Evolutionary conservation across 2,329 filamentous ascomycete genomes (phyloP).

Genomic region (Aspergillus sojae): DNA sequence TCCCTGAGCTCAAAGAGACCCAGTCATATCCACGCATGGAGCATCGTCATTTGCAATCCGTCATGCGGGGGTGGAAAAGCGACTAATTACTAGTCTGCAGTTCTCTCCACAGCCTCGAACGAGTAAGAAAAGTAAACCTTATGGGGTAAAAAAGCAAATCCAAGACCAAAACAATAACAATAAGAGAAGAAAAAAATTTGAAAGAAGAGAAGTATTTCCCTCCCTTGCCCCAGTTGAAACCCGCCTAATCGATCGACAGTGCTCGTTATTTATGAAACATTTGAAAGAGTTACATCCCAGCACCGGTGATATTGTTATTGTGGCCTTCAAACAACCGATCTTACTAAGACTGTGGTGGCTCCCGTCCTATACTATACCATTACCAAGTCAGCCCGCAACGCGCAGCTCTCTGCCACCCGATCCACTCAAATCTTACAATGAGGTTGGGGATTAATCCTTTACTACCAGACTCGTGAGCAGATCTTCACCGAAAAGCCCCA

Average conservation of each 20-base stretch:
- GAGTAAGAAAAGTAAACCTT: slow-evolving; percentile 8
- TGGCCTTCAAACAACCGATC: background rate
- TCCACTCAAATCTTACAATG: slow-evolving; percentile 11
- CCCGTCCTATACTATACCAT: background rate
- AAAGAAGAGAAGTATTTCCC: background rate
- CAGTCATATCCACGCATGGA: slow-evolving; percentile 4
- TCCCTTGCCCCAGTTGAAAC: too few relatives aligned
- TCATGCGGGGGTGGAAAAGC: slow-evolving; percentile 19
- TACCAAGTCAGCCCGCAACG: background rate
- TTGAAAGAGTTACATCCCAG: background rate
- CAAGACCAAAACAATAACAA: background rate
- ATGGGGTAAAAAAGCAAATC: slow-evolving; percentile 3
- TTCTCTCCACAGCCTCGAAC: slow-evolving; percentile 10
- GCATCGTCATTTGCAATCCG: slow-evolving; percentile 2
- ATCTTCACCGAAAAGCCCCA: slow-evolving; percentile 13
- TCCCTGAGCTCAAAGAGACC: background rate
- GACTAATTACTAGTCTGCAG: slow-evolving; percentile 13
- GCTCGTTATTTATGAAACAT: background rate
- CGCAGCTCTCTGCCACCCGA: slow-evolving; percentile 4
- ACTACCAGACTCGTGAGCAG: slow-evolving; percentile 4
- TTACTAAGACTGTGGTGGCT: background rate
- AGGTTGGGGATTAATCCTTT: slow-evolving; percentile 2
- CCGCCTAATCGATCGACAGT: background rate
- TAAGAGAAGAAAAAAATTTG: background rate
- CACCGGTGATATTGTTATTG: background rate